These are phyloP conservation scores for Urtica urens DNA, from an alignment of 306 rosid genomes.

Conservation along the genomic window DNA sequence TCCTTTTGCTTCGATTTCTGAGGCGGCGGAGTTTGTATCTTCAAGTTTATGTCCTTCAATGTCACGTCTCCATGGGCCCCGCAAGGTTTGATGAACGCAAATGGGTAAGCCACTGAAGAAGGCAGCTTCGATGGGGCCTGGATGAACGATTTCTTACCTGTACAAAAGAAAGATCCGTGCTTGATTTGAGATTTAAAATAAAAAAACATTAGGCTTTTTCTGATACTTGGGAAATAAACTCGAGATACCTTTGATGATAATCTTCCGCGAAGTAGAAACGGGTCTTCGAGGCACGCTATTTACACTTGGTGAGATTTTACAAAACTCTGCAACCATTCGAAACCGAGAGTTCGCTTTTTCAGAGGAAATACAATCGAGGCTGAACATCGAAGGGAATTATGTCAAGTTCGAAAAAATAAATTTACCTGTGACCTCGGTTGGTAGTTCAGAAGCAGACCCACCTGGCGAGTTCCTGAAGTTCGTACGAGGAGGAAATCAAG, in stretches of 20 bases:
- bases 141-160: constrained; percentile 68
- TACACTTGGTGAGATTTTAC: constrained; percentile 30
- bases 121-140: constrained; percentile 55
- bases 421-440: constrained; percentile 45
- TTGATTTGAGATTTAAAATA: constrained; percentile 8
- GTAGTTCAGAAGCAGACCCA: constrained; percentile 42
- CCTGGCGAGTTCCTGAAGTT: constrained; percentile 47
- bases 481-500: constrained; percentile 24
- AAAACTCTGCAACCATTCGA: constrained; percentile 38
- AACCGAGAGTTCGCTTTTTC: no score
- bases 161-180: constrained; percentile 21
- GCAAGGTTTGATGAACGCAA: constrained; percentile 74
- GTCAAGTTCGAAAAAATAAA: neutral
- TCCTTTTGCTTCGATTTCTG: constrained; percentile 31
- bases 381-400: constrained; percentile 2
- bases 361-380: neutral
- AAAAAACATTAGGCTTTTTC: neutral
- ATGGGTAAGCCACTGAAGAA: constrained; percentile 84
- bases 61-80: constrained; percentile 80
- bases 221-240: constrained; percentile 6
- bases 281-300: constrained; percentile 29
- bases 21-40: constrained; percentile 65
- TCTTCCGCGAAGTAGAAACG: constrained; percentile 33
- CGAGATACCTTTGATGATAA: constrained; percentile 58
- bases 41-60: constrained; percentile 84